A percentile compares a stretch with the other conserved stretches of the same genome.
phyloP scores from a whole-genome alignment of 2,329 filamentous ascomycete species.

The Sporothrix pseudoabietina region DNA sequence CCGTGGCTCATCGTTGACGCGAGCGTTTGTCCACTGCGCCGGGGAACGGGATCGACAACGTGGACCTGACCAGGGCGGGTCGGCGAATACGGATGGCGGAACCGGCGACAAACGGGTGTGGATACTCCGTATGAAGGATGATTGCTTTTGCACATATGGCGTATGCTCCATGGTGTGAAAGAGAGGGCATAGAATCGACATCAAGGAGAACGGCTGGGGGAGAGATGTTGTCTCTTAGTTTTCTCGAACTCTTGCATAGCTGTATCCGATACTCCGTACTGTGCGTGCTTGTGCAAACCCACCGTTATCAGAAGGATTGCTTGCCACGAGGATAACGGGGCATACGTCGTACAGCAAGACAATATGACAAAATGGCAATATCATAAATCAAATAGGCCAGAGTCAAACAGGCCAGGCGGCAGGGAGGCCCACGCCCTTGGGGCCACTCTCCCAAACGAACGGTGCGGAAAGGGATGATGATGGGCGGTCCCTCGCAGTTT shows the following conservation, averaged over 20 bases:
- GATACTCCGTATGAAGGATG: background rate
- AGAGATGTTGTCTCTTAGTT: background rate
- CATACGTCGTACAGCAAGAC: background rate
- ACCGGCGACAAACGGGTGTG: background rate
- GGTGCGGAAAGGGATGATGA: conserved; percentile 16
- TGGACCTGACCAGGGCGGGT: background rate
- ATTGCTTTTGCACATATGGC: background rate
- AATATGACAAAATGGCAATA: background rate
- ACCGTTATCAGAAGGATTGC: background rate
- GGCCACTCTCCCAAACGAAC: background rate
- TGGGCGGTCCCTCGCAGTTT: conserved; percentile 13
- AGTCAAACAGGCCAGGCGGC: background rate
- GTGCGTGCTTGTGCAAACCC: background rate
- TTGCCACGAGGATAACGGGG: background rate
- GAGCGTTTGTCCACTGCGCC: conserved; percentile 2
- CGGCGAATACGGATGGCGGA: background rate
- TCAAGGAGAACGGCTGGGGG: background rate
- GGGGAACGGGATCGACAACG: conserved; percentile 1
- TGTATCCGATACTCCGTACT: background rate
- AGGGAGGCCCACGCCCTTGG: background rate
- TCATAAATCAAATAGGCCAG: background rate
- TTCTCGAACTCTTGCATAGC: background rate
- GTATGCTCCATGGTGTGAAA: background rate
- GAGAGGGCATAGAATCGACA: no score
- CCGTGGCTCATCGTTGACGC: background rate